Evolutionary conservation across 257 asterid species (phyloP).

Genomic region (Orobanche coerulescens): DNA sequence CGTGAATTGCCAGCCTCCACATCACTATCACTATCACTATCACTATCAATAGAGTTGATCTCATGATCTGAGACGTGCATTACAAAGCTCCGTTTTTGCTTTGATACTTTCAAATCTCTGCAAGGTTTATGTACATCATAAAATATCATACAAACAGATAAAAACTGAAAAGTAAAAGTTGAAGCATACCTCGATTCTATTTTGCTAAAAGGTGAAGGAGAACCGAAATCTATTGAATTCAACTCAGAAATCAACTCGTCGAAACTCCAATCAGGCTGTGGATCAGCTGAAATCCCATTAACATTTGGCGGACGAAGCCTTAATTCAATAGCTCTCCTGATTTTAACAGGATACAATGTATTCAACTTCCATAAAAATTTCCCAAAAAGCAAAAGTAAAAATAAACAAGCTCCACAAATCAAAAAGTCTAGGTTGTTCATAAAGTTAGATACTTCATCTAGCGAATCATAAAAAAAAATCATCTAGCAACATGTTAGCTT

Average conservation of each 20-base stretch:
- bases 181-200: conserved; percentile 36
- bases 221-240: conserved; percentile 36
- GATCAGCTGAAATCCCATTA: conserved; percentile 55
- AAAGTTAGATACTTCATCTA: too few species aligned
- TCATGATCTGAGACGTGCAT: conserved; percentile 52
- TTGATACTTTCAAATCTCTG: conserved; percentile 39
- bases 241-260: conserved; percentile 55
- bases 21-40: conserved; percentile 32
- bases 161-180: background rate
- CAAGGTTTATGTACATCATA: conserved; percentile 2
- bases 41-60: too few species aligned
- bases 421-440: too few species aligned
- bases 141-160: background rate
- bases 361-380: too few species aligned
- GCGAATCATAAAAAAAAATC: too few species aligned
- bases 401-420: too few species aligned
- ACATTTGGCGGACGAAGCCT: conserved; percentile 37
- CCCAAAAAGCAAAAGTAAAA: too few species aligned
- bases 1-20: conserved; percentile 29
- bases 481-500: too few species aligned
- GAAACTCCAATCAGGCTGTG: conserved; percentile 78
- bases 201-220: conserved; percentile 39
- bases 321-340: conserved; percentile 46
- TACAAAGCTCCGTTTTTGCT: conserved; percentile 39
- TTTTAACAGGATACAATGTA: conserved; percentile 7